Percentiles rank a stretch among this genome's conserved stretches.
phyloP scores from a whole-genome alignment of 768 basidiomycete species.

The Pleurotus tuoliensis region DNA sequence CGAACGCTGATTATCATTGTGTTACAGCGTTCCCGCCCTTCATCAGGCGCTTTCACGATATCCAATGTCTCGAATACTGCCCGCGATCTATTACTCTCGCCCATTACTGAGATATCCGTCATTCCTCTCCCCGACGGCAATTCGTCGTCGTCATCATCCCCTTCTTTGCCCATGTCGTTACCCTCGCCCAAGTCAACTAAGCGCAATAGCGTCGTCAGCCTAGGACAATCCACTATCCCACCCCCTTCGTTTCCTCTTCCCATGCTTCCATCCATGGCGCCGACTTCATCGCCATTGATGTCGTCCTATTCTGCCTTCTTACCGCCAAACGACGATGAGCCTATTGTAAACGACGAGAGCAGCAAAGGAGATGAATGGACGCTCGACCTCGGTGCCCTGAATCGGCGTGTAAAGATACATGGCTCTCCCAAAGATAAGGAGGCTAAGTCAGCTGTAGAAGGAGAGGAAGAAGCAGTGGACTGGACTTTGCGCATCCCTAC shows the following conservation, averaged over 20 bases:
- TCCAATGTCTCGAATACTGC: slow-evolving; percentile 2
- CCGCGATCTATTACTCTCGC: not conserved
- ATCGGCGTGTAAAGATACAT: not conserved
- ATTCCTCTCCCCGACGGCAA: not conserved
- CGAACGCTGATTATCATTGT: not conserved
- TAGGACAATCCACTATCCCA: not conserved
- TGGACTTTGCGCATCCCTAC: slow-evolving; percentile 2
- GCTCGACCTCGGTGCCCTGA: not conserved
- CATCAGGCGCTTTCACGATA: slow-evolving; percentile 1
- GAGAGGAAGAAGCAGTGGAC: not conserved
- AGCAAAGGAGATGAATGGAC: not conserved
- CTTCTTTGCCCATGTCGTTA: not conserved
- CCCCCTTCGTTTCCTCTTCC: not conserved
- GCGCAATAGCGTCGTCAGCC: not conserved
- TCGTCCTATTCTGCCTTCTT: not conserved
- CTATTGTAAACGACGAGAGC: not conserved
- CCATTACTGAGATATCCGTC: not conserved
- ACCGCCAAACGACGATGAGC: not conserved
- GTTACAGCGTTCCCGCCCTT: not conserved
- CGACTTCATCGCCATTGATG: not conserved
- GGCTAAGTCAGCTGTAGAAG: not conserved
- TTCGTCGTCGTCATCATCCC: not conserved
- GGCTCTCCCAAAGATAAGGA: not conserved
- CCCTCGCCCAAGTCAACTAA: not conserved
- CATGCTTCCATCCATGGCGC: not conserved